Conservation (phyloP, 352 stramenopile species). For the Pythium folliculosum region DNA sequence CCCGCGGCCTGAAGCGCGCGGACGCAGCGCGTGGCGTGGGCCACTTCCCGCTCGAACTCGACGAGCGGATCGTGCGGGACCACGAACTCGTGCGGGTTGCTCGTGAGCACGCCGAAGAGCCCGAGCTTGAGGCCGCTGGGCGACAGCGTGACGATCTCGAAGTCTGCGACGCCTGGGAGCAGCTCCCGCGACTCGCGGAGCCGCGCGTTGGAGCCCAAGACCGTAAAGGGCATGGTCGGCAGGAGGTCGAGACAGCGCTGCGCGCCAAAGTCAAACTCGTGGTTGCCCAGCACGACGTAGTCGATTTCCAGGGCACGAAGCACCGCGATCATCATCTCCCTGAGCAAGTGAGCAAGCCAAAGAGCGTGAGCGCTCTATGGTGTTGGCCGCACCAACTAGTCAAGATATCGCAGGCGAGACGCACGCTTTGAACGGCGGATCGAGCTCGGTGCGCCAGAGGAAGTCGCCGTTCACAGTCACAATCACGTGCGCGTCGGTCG, state of each 20-base stretch:
- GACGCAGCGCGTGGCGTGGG: constrained; percentile 55
- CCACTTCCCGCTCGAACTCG: constrained; percentile 51
- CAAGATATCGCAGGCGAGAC: neutral
- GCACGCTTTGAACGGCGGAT: constrained; percentile 34
- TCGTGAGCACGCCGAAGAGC: constrained; percentile 72
- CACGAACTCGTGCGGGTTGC: constrained; percentile 49
- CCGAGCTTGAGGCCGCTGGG: constrained; percentile 48
- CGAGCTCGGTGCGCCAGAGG: constrained; percentile 27
- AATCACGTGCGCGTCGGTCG: constrained; percentile 16
- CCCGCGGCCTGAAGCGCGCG: constrained; percentile 53
- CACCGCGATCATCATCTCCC: constrained; percentile 72
- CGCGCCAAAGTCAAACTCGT: constrained; percentile 78
- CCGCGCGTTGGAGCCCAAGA: constrained; percentile 6
- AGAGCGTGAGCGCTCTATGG: too few species aligned
- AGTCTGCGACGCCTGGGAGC: constrained; percentile 31
- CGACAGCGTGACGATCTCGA: neutral
- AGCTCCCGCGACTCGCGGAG: constrained; percentile 13
- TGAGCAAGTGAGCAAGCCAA: constrained; percentile 10
- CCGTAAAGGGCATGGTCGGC: neutral
- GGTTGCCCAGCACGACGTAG: constrained; percentile 78
- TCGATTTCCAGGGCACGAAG: constrained; percentile 68
- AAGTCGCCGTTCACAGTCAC: constrained; percentile 40
- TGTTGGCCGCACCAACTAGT: neutral
- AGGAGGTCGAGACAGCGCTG: constrained; percentile 3
- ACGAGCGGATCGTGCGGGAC: constrained; percentile 56